phyloP scores from a whole-genome alignment of 768 basidiomycete genomes.

The Psilocybe cubensis region DNA sequence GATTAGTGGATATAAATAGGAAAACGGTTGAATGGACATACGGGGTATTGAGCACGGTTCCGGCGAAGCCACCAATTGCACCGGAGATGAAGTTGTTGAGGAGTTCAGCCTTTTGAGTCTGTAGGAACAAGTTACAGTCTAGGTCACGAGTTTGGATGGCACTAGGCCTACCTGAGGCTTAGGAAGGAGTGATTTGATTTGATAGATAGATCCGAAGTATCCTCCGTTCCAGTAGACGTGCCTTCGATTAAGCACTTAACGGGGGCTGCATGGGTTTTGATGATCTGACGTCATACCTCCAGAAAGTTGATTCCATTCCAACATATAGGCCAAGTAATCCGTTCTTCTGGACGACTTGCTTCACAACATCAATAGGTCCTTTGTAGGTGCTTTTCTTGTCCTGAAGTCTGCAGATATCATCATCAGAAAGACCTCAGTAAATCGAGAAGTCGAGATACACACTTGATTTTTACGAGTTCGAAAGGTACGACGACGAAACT shows the following conservation, averaged over 20 bases:
- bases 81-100: conserved; percentile 95
- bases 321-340: conserved; percentile 87
- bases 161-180: conserved; percentile 71
- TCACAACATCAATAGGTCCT: conserved; percentile 91
- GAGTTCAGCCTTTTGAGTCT: conserved; percentile 72
- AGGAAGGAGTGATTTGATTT: conserved; percentile 78
- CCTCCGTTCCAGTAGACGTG: conserved; percentile 95
- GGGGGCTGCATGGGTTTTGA: neutral
- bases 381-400: conserved; percentile 90
- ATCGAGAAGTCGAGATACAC: conserved; percentile 9
- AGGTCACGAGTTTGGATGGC: neutral
- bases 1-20: neutral
- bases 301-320: conserved; percentile 98
- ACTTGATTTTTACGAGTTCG: conserved; percentile 93
- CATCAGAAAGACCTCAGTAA: neutral
- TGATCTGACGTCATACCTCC: conserved; percentile 65
- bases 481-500: conserved; percentile 96
- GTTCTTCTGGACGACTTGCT: conserved; percentile 73
- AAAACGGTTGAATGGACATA: conserved; percentile 34
- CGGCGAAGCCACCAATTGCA: conserved; percentile 85
- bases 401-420: conserved; percentile 67
- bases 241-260: conserved; percentile 35
- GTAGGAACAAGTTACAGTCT: neutral
- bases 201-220: conserved; percentile 93
- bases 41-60: conserved; percentile 94